These are phyloP conservation scores for Tylopilus sp. DNA, from an alignment of 768 basidiomycete genomes.

Conservation along the genomic window DNA sequence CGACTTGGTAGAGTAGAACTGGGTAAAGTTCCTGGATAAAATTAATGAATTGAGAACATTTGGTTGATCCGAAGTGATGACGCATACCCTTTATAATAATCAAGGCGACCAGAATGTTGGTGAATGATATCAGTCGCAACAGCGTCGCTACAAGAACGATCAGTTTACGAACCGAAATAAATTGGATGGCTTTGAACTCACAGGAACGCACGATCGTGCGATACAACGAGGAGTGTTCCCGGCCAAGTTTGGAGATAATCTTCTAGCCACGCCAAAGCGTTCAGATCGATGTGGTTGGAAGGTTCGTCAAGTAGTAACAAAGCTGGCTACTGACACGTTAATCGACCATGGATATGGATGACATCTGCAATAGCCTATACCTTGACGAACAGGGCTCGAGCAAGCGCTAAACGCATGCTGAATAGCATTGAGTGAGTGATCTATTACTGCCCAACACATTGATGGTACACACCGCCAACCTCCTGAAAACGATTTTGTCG, in stretches of 20 bases:
- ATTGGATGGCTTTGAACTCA: slow-evolving; percentile 42
- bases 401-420: slow-evolving; percentile 94
- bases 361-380: slow-evolving; percentile 30
- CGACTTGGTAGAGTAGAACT: slow-evolving; percentile 98
- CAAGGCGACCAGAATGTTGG: slow-evolving; percentile 86
- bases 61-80: background rate
- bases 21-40: slow-evolving; percentile 80
- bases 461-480: slow-evolving; percentile 76
- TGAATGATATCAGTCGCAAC: slow-evolving; percentile 99
- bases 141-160: slow-evolving; percentile 57
- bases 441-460: background rate
- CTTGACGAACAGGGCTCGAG: slow-evolving; percentile 95
- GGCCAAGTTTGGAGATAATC: slow-evolving; percentile 96
- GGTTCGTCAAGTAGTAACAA: slow-evolving; percentile 88
- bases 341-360: background rate
- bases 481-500: slow-evolving; percentile 87
- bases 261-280: slow-evolving; percentile 96
- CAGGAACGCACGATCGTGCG: slow-evolving; percentile 97
- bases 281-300: slow-evolving; percentile 96
- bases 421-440: background rate
- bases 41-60: slow-evolving; percentile 4
- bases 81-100: slow-evolving; percentile 92
- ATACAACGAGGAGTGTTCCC: slow-evolving; percentile 91
- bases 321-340: slow-evolving; percentile 46
- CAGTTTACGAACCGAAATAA: background rate